Base-by-base conservation (phyloP, 2,329 filamentous ascomycete genomes). In the Blumeria graminis region DNA sequence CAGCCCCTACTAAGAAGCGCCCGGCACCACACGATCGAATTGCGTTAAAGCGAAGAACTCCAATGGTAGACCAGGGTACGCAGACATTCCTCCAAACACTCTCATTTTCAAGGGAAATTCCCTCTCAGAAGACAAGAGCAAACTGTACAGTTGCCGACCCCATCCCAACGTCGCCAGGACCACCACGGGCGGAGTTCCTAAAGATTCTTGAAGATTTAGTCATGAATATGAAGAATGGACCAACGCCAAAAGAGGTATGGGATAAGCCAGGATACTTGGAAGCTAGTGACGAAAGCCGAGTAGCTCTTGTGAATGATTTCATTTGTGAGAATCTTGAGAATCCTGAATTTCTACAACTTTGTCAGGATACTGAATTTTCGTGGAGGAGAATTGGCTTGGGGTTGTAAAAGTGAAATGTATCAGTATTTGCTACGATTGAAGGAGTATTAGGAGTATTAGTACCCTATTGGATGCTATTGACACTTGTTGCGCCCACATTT, bases 261-360 rank as follows among this genome's bases (percentile, higher is more conserved):
- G 43, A 66, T 56, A 53, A 57, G 57, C 58, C 62, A 59, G 43
- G 64, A 57, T 61, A 61, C 59, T 50, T 55, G 56, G 58, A 63
- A 10, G 59, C 57, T n/a, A 56, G 67, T 28, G 64, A 67, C 14
- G 69, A 73, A 18, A 63, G 66, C 36, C 69, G 75, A 7, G 65
- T 68, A 51, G 63, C 64, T 9, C 65, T 69, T 10, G 62, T 78
- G 16, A 72, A 76, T 55, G 65, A 72, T 28, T 75, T 75, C 59
- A 71, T 78, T 56, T 68, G 72, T 39, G 68, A 69, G n/a, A 69
- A 71, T 57, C 67, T 78, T 3, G 68, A 73, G 33, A 70, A 74
- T 58, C 67, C 71, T 3, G 67, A 70, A 18, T 78, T 78, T 58
- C 56, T 73, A 6, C 70, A 68, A 16, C 63, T 78, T n/a, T 72